Percentiles rank a stretch among this genome's conserved stretches.
These are phyloP conservation scores for Strobilomyces dryophilus DNA, from an alignment of 768 basidiomycete species.

Conservation along the genomic window DNA sequence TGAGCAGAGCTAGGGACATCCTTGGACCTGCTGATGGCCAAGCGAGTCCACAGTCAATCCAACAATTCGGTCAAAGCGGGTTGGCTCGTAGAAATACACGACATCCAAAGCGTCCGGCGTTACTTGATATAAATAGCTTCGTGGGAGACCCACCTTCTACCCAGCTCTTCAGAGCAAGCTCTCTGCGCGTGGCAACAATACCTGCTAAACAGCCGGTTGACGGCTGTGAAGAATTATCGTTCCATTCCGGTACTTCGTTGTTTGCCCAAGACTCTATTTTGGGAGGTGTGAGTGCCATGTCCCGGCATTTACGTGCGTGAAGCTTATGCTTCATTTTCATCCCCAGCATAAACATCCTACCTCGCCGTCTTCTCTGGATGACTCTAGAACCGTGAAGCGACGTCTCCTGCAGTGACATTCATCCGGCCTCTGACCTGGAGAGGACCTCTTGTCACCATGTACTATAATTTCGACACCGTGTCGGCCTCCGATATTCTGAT, in stretches of 20 bases:
- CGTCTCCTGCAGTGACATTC: slow-evolving; percentile 8
- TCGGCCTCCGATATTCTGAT: neutral
- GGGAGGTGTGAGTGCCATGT: neutral
- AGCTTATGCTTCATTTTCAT: neutral
- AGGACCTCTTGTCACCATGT: neutral
- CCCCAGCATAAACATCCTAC: slow-evolving; percentile 13
- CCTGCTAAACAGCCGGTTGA: neutral
- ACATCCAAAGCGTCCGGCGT: neutral
- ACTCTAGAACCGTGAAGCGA: slow-evolving; percentile 10
- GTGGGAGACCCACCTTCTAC: slow-evolving; percentile 25
- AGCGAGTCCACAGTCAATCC: slow-evolving; percentile 21
- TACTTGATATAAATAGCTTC: neutral
- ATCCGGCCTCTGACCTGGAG: neutral
- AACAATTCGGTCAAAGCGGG: slow-evolving; percentile 32
- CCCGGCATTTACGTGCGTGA: neutral
- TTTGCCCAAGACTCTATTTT: slow-evolving; percentile 17
- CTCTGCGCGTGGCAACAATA: slow-evolving; percentile 20
- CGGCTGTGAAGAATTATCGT: neutral
- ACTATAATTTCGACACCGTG: neutral
- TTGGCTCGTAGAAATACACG: slow-evolving; percentile 17
- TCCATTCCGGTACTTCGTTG: slow-evolving; percentile 4
- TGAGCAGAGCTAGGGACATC: slow-evolving; percentile 36
- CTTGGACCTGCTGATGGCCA: slow-evolving; percentile 19
- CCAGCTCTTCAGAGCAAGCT: slow-evolving; percentile 40
- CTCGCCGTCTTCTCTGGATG: slow-evolving; percentile 4